Evolutionary conservation across 2,329 filamentous ascomycete species (phyloP).

Genomic region (Tolypocladium ophioglossoides): DNA sequence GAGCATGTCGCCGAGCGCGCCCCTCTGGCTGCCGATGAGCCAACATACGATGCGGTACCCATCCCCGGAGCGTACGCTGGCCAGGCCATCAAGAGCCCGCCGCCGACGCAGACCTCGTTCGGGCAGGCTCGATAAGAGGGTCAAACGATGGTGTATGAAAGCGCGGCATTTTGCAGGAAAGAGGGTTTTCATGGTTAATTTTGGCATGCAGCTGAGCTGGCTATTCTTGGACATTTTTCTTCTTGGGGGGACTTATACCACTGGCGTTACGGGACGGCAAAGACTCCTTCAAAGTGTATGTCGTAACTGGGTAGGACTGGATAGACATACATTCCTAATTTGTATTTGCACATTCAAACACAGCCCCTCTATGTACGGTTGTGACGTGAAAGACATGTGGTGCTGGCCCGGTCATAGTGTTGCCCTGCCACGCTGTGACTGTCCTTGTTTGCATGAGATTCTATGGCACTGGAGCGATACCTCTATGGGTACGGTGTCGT

Average conservation of each 20-base stretch:
- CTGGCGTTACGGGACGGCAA: constrained; percentile 6
- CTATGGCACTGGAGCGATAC: too few species aligned
- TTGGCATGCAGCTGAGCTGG: neutral
- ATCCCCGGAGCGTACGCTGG: constrained; percentile 76
- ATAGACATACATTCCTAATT: neutral
- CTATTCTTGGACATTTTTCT: constrained; percentile 3
- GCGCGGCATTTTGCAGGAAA: neutral
- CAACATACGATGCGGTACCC: constrained; percentile 74
- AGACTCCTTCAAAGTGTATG: neutral
- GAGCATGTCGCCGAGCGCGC: constrained; percentile 37
- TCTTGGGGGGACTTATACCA: constrained; percentile 7
- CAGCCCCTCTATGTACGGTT: neutral
- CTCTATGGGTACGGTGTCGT: neutral
- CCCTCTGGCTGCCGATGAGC: constrained; percentile 65
- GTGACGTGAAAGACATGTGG: neutral
- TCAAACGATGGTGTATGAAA: neutral
- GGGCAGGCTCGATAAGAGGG: constrained; percentile 17
- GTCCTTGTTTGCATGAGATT: neutral
- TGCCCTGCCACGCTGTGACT: neutral
- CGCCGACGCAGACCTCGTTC: constrained; percentile 33
- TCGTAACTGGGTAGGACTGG: neutral
- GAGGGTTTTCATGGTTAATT: neutral
- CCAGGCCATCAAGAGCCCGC: constrained; percentile 41
- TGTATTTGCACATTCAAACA: neutral
- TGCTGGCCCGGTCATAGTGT: neutral